Conservation (phyloP, 495 filamentous ascomycete genomes). For the Aspergillus mulundensis region DNA sequence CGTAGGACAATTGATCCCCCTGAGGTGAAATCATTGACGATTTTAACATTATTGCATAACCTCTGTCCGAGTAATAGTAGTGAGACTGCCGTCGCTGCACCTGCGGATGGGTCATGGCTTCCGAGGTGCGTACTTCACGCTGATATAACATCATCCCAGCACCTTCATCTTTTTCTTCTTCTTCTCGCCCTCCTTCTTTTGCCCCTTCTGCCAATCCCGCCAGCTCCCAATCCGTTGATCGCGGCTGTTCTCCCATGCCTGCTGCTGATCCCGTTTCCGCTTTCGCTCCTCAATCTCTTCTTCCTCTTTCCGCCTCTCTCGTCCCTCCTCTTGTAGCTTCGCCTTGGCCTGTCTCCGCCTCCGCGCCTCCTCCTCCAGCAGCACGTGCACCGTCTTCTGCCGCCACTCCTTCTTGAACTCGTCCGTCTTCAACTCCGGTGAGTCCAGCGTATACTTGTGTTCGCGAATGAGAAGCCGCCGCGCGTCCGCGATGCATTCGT, state of each 20-base stretch:
- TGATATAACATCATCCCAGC: conserved; percentile 43
- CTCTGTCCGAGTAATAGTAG: too few relatives aligned
- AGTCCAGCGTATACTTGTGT: conserved; percentile 87
- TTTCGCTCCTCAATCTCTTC: conserved; percentile 85
- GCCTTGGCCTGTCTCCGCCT: conserved; percentile 83
- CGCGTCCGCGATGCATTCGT: conserved; percentile 94
- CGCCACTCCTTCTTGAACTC: conserved; percentile 82
- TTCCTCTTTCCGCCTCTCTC: conserved; percentile 81
- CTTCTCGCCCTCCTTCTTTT: conserved; percentile 48
- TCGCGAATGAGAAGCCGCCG: conserved; percentile 92
- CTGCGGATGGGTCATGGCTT: too few relatives aligned
- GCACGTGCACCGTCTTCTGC: conserved; percentile 84
- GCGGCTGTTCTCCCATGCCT: conserved; percentile 88
- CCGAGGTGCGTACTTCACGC: not conserved
- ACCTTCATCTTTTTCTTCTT: conserved; percentile 96
- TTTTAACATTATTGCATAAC: too few relatives aligned
- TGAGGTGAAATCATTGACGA: too few relatives aligned
- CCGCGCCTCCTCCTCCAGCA: conserved; percentile 89
- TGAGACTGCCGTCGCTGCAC: too few relatives aligned
- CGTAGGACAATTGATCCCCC: too few relatives aligned
- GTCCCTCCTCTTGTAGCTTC: conserved; percentile 93
- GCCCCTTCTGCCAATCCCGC: conserved; percentile 81
- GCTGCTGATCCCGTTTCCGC: conserved; percentile 86
- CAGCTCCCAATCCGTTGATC: conserved; percentile 91
- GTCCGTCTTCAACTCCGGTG: conserved; percentile 70